Conservation (phyloP, 1,284 basidiomycete genomes). For the Ceratobasidium sp. region DNA sequence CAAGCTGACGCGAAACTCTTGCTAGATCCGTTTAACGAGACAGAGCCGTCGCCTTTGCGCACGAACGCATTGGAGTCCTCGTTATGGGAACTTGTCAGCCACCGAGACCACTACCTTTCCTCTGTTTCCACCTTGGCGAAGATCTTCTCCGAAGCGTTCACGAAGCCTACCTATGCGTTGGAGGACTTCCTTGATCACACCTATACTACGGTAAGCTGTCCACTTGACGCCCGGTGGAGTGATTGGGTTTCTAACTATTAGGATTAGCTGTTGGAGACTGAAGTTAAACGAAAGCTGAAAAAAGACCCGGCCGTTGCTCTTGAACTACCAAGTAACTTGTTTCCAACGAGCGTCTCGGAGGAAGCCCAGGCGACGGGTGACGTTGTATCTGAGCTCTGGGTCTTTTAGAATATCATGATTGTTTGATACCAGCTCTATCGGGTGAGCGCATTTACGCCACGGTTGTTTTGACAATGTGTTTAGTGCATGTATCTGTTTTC, state of each 20-base stretch:
- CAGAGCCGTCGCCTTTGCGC: slow-evolving; percentile 80
- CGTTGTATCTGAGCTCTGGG: slow-evolving; percentile 46
- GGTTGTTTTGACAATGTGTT: not conserved
- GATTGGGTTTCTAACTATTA: slow-evolving; percentile 34
- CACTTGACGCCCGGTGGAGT: slow-evolving; percentile 73
- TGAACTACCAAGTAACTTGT: slow-evolving; percentile 46
- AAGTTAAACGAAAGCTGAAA: slow-evolving; percentile 83
- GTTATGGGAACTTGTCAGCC: slow-evolving; percentile 90
- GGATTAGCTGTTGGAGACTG: slow-evolving; percentile 87
- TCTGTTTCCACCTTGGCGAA: slow-evolving; percentile 86
- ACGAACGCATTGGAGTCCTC: slow-evolving; percentile 89
- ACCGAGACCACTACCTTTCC: slow-evolving; percentile 87
- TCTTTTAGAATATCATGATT: slow-evolving; percentile 22
- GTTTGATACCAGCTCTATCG: not conserved
- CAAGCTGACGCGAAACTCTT: not conserved
- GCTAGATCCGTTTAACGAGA: slow-evolving; percentile 79
- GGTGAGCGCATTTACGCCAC: slow-evolving; percentile 10
- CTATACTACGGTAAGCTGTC: slow-evolving; percentile 61
- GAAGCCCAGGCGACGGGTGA: slow-evolving; percentile 15
- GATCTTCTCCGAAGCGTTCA: slow-evolving; percentile 93
- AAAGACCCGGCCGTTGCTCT: slow-evolving; percentile 76
- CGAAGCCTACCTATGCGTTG: slow-evolving; percentile 88
- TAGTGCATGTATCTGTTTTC: no score
- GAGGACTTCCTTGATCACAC: slow-evolving; percentile 99
- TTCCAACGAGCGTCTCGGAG: slow-evolving; percentile 27